phyloP scores from a whole-genome alignment of 73 alveolate genomes.

The Tetrahymena malaccensis region DNA sequence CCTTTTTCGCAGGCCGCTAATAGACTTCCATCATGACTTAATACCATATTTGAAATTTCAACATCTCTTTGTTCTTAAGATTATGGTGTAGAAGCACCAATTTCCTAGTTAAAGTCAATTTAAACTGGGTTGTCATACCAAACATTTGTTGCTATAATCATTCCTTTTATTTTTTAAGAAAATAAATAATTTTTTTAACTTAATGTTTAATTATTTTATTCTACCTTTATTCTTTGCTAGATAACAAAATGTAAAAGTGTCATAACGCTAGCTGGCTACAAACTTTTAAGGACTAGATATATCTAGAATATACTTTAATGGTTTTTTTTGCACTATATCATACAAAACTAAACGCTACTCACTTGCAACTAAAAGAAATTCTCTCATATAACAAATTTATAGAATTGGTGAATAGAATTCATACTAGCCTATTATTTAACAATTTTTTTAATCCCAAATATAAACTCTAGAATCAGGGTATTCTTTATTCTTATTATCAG shows the following conservation, averaged over 20 bases:
- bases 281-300: not conserved
- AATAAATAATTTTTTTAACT: not conserved
- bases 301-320: not conserved
- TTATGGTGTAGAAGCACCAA: not conserved
- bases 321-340: not conserved
- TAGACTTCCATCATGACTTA: not conserved
- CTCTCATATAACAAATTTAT: not conserved
- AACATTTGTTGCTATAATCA: not conserved
- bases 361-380: not conserved
- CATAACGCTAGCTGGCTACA: not conserved
- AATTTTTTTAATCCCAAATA: not conserved
- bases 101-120: not conserved
- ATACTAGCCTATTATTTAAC: not conserved
- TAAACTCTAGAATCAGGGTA: not conserved
- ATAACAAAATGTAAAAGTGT: not conserved
- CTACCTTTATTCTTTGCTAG: not conserved
- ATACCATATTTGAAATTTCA: not conserved
- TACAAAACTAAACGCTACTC: not conserved
- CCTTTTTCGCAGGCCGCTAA: not conserved
- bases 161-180: not conserved
- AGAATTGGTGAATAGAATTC: not conserved
- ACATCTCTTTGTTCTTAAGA: not conserved
- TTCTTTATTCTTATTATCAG: not conserved
- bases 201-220: not conserved
- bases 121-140: not conserved